phyloP scores from a whole-genome alignment of 2,329 filamentous ascomycete genomes.

The Aspergillus terreus region DNA sequence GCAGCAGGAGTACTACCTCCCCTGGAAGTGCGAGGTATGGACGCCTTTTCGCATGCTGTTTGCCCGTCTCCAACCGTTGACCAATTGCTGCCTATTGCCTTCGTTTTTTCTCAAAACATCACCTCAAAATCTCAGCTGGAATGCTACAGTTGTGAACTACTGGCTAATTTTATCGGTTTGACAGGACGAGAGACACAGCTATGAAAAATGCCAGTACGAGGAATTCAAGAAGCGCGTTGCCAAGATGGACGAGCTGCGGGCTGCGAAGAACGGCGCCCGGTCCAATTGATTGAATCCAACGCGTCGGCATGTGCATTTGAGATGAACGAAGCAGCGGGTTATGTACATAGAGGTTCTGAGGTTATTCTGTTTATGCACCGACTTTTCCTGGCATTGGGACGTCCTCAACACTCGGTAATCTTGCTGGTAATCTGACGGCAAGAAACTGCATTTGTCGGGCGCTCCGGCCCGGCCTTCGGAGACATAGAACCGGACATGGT shows the following conservation, averaged over 20 bases:
- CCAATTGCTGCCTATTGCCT: neutral
- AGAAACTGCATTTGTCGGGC: too few relatives aligned
- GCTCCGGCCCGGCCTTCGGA: neutral
- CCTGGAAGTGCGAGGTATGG: conserved; percentile 95
- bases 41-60: conserved; percentile 6
- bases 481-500: neutral
- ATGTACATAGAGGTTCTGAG: conserved; percentile 40
- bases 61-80: neutral
- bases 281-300: conserved; percentile 62
- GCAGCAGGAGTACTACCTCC: conserved; percentile 84
- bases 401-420: conserved; percentile 12
- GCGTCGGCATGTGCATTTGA: conserved; percentile 21
- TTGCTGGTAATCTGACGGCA: conserved; percentile 5
- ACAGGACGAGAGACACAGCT: conserved; percentile 91
- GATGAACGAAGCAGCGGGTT: conserved; percentile 27
- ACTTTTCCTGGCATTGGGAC: conserved; percentile 32
- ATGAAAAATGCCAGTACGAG: conserved; percentile 99
- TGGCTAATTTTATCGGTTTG: neutral
- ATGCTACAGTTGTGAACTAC: neutral
- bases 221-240: conserved; percentile 98
- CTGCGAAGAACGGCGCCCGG: conserved; percentile 74
- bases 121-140: neutral
- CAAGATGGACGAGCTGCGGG: conserved; percentile 96
- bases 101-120: neutral
- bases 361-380: conserved; percentile 31